Evolutionary conservation across 2,329 filamentous ascomycete species (phyloP), one percentile per base, ranked within the genome.

Genomic region (Fusarium sp.): DNA sequence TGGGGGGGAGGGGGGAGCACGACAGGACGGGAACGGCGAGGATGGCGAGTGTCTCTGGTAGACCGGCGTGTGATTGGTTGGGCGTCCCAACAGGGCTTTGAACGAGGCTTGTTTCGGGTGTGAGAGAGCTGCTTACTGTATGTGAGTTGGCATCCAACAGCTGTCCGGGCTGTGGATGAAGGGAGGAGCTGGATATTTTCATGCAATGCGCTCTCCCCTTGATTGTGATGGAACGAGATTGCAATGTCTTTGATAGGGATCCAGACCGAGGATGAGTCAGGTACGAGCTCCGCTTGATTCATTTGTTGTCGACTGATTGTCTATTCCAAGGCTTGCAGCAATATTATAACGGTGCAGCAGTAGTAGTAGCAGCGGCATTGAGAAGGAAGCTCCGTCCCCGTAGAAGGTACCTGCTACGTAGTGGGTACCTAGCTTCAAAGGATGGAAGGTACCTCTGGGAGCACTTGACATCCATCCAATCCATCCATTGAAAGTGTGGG

Each of bases 121-220:
- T 35, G 34, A 57, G 47, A 54, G 47, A n/a, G n/a, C 18, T 54
- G 47, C 54, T 40, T 42, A 22, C 42, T 38, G 38, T 64, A 24
- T 35, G 57, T n/a, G 54, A 35, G 62, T 42, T 64, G 62, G 47
- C 62, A 58, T 57, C 24, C 42, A 62, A 27, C 42, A 62, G n/a
- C 24, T 38, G 34, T 34, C 31, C 31, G 5, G 52, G 52, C 29
- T 57, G 52, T 57, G 34, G 22, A 37, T 27, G 50, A 54, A 54
- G 47, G 47, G 47, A 54, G 47, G 47, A 54, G 47, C 24, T 31
- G 47, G 24, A 31, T 38, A 10, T 59, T 59, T 59, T 40, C 47
- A 54, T 54, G 47, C 47, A 29, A 54, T 31, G 47, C 47, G 18
- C 11, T n/a, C 27, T 29, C 27, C 47, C 27, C 47, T 54, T 54